Evolutionary conservation across 345 rosid genomes (phyloP).

Genomic region (Cardiospermum halicacabum): DNA sequence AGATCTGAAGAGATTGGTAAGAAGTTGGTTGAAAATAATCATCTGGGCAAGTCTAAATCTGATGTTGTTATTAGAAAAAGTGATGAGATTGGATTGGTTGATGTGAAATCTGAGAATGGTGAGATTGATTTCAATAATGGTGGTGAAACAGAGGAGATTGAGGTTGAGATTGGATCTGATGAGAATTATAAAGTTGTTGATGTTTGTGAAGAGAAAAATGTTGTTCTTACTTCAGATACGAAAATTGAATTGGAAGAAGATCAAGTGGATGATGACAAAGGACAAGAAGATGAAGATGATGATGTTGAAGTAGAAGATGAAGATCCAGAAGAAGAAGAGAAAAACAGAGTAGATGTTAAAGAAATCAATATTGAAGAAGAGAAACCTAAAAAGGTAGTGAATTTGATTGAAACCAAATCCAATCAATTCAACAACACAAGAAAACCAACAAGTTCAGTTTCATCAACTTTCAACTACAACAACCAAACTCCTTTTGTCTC

Average conservation of each 20-base stretch:
- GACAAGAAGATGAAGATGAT: slow-evolving; percentile 36
- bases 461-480: slow-evolving; percentile 38
- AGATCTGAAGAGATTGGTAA: slow-evolving; percentile 25
- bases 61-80: slow-evolving; percentile 11
- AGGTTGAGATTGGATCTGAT: slow-evolving; percentile 32
- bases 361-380: slow-evolving; percentile 39
- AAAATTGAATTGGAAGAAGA: slow-evolving; percentile 21
- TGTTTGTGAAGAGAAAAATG: slow-evolving; percentile 55
- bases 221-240: too few species aligned
- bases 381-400: slow-evolving; percentile 14
- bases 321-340: slow-evolving; percentile 26
- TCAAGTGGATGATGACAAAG: slow-evolving; percentile 31
- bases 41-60: slow-evolving; percentile 36
- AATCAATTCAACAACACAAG: slow-evolving; percentile 39
- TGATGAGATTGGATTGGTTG: slow-evolving; percentile 9
- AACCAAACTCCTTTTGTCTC: slow-evolving; percentile 45
- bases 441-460: slow-evolving; percentile 26
- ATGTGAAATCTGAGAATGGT: slow-evolving; percentile 27
- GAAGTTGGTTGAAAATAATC: slow-evolving; percentile 26
- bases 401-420: slow-evolving; percentile 21
- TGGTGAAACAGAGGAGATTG: slow-evolving; percentile 17
- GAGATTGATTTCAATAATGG: slow-evolving; percentile 2
- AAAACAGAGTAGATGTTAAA: slow-evolving; percentile 43
- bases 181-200: slow-evolving; percentile 42
- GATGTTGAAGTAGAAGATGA: slow-evolving; percentile 27